Evolutionary conservation across 345 rosid species (phyloP).

Genomic region (Tarenaya hassleriana): DNA sequence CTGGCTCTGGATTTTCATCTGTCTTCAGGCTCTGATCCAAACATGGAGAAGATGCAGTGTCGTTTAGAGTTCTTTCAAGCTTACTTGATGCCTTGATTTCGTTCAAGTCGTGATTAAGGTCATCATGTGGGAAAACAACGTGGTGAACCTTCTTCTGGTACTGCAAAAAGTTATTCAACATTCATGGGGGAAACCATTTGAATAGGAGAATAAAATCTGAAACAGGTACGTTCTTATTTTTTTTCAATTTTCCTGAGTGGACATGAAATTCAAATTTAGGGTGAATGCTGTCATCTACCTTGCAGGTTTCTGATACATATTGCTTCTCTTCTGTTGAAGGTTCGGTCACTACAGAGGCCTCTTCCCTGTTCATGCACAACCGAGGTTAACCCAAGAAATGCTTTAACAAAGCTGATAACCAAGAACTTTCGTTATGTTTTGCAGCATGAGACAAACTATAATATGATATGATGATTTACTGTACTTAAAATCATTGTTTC

Average conservation of each 20-base stretch:
- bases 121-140: conserved; percentile 29
- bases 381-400: background rate
- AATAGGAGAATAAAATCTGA: too few species aligned
- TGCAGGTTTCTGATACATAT: conserved; percentile 20
- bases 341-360: background rate
- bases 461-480: background rate
- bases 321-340: conserved; percentile 24
- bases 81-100: conserved; percentile 27
- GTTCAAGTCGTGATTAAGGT: conserved; percentile 20
- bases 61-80: conserved; percentile 12
- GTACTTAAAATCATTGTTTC: too few species aligned
- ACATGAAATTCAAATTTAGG: background rate
- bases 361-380: conserved; percentile 18
- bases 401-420: too few species aligned
- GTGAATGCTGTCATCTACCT: conserved; percentile 15
- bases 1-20: conserved; percentile 19
- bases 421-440: too few species aligned
- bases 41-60: conserved; percentile 10
- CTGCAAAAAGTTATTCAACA: conserved; percentile 29
- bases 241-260: background rate
- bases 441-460: too few species aligned
- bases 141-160: conserved; percentile 44
- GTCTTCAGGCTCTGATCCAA: conserved; percentile 26
- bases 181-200: too few species aligned
- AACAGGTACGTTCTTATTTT: conserved; percentile 3